Conservation (phyloP, 2,329 filamentous ascomycete genomes). For the Neofusicoccum kwambonambiense region DNA sequence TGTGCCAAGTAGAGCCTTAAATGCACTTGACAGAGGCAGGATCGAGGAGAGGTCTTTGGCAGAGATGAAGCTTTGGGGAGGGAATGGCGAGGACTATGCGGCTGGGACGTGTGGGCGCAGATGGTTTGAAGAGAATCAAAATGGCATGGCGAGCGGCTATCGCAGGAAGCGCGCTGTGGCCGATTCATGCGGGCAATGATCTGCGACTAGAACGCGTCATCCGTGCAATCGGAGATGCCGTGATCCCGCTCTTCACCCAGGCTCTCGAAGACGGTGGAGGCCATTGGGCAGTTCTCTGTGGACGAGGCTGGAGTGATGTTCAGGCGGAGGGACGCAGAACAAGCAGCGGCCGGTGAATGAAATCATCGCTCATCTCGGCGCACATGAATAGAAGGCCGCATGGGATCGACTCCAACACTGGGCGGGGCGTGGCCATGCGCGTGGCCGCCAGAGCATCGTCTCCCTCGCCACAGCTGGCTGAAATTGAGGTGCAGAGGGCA, state of each 20-base stretch:
- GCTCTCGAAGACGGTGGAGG: neutral
- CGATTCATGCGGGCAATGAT: constrained; percentile 2
- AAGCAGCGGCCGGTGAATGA: constrained; percentile 1
- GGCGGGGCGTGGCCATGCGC: neutral
- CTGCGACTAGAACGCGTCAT: constrained; percentile 11
- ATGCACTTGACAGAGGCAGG: neutral
- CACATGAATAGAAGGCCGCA: neutral
- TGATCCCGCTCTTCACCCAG: neutral
- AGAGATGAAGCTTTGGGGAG: neutral
- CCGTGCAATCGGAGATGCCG: neutral
- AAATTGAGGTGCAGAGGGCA: constrained; percentile 18
- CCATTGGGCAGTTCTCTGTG: neutral
- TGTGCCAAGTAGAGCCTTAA: neutral
- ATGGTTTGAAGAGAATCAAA: neutral
- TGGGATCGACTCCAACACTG: constrained; percentile 8
- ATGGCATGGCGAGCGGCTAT: neutral
- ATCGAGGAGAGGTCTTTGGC: neutral
- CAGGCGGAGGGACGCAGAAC: neutral
- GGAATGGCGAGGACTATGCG: neutral
- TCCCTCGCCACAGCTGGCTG: constrained; percentile 8
- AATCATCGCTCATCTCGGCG: constrained; percentile 9
- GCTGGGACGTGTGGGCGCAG: neutral
- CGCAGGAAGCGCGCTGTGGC: neutral
- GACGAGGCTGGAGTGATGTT: neutral
- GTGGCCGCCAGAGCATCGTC: neutral